Evolutionary conservation across 2,329 filamentous ascomycete genomes (phyloP), one percentile per base, ranked within the genome.

Genomic region (Paracoccidioides lutzii): DNA sequence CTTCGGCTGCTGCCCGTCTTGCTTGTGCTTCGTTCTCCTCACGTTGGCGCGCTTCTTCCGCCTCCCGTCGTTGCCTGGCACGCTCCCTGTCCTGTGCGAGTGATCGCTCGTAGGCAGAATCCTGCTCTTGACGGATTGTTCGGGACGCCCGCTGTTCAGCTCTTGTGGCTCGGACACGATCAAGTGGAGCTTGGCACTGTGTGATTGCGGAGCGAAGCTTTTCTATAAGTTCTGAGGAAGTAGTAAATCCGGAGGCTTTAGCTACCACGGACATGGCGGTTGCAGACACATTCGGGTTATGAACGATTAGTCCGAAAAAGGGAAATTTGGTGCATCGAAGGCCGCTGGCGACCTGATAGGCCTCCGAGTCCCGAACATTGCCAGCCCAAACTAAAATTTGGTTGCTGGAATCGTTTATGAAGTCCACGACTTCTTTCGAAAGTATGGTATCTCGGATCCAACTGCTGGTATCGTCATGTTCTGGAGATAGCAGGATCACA

Each of bases 291-390:
- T 85, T 85, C 0, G 90, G 90, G 0, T 90, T 95, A 60, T 96
- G 85, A 56, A 89, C 90, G 33, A 96, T 84, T 3, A 96, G 72
- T 12, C 85, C 88, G 0, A 87, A 84, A 67, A 95, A 97, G 8
- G 93, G 93, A 65, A 93, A 96, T 67, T 94, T 95, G 57, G 88
- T 95, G 70, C 88, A 93, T 62, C 84, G 84, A 59, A 97, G 82
- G 48, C 90, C 89, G 10, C 81, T 80, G n/a, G 90, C 83, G 43
- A 96, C 89, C 68, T 96, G 90, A 70, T 94, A 97, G 4, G 91
- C 88, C 73, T 98, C 93, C 3, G 89, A 86, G 68, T 98, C 93
- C 60, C 90, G 82, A 0, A 97, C 86, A 62, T 90, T 95, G 49
- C 93, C 93, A 43, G 86, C 89, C 93, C 93, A 98, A 2, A 98